phyloP scores from a whole-genome alignment of 179 eudicot species.

The Carnegiea gigantea region DNA sequence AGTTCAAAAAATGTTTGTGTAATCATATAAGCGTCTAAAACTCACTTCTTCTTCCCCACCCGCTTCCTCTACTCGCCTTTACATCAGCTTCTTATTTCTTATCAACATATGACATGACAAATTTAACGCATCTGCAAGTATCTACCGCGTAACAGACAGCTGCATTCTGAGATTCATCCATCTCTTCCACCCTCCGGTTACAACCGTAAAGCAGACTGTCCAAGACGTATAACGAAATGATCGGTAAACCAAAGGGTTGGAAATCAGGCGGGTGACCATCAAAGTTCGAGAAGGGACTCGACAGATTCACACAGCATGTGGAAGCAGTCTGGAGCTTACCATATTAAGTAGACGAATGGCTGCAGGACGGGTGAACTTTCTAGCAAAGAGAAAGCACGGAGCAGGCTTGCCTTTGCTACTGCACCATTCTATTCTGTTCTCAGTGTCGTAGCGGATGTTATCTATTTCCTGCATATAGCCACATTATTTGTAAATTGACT shows the following conservation, averaged over 20 bases:
- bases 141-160: neutral
- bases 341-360: slow-evolving; percentile 71
- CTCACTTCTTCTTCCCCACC: neutral
- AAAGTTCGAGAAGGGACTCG: neutral
- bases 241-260: neutral
- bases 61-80: neutral
- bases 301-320: neutral
- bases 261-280: too few species aligned
- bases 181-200: neutral
- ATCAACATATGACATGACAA: neutral
- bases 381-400: slow-evolving; percentile 89
- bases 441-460: slow-evolving; percentile 83
- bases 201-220: neutral
- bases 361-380: slow-evolving; percentile 91
- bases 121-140: neutral
- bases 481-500: neutral
- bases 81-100: neutral
- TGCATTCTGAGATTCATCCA: neutral
- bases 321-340: slow-evolving; percentile 34
- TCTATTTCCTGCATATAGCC: slow-evolving; percentile 61
- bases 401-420: slow-evolving; percentile 80
- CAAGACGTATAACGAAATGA: neutral
- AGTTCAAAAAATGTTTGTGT: neutral
- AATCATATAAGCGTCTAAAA: neutral
- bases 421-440: slow-evolving; percentile 94